Conservation (phyloP, 257 asterid genomes). For the Ilex asprella region DNA sequence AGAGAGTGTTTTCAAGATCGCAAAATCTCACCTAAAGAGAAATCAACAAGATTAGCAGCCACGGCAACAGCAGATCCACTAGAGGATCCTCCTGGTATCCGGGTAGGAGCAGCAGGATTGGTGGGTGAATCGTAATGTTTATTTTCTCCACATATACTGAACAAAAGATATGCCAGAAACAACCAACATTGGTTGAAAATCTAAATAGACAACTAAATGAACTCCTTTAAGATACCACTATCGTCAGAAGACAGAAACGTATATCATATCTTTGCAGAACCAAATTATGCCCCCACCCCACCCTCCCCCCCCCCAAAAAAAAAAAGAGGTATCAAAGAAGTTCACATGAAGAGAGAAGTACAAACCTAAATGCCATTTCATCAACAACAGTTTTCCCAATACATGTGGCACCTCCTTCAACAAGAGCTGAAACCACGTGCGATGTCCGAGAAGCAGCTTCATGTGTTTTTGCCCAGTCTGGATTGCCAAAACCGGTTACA, state of each 20-base stretch:
- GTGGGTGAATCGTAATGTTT: constrained; percentile 84
- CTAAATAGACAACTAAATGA: no score
- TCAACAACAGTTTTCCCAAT: constrained; percentile 77
- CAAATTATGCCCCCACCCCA: not conserved
- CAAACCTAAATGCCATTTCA: constrained; percentile 88
- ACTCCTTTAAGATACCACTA: no score
- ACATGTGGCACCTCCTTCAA: constrained; percentile 93
- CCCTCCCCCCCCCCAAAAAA: no score
- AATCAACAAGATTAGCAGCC: constrained; percentile 82
- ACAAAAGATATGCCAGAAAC: not conserved
- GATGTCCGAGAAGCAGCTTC: constrained; percentile 66
- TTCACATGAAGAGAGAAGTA: constrained; percentile 14
- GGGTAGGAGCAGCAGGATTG: constrained; percentile 74
- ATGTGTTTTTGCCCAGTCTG: constrained; percentile 87
- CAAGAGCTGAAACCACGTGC: constrained; percentile 67
- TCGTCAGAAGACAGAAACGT: no score
- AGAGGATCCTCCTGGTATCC: constrained; percentile 94
- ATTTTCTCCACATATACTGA: constrained; percentile 80
- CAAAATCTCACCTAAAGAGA: constrained; percentile 70
- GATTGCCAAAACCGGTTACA: constrained; percentile 92
- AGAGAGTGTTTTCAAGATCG: not conserved
- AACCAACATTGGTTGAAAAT: no score
- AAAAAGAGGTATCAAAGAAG: not conserved
- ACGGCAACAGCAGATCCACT: constrained; percentile 98
- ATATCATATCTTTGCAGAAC: no score